Base-by-base conservation (phyloP, 345 rosid species). In the Linum lewisii region DNA sequence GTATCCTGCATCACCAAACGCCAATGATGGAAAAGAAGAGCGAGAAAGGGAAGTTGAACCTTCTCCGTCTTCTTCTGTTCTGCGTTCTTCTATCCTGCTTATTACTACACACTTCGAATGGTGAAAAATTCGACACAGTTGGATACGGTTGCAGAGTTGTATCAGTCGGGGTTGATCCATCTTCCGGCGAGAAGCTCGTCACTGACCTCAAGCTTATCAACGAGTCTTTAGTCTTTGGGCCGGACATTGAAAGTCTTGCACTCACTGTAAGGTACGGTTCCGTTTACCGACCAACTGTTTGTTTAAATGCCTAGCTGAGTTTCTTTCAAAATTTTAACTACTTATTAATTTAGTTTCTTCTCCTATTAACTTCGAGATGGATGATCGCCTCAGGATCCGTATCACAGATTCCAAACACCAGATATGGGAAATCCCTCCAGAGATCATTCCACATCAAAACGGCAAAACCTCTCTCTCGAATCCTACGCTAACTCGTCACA, bases 351-450 rank as follows among this genome's bases (percentile, higher is more conserved):
- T 24, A 13, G 11, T 64, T 24, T 32, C 4, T 50, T 26, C 13
- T 21, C 15, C 18, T 23, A 4, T 37, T 63, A 83, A 87, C 69
- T 79, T 77, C 47, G 83, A 81, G 66, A 64, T 78, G 6, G 63
- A 73, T 25, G 81, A 78, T 21, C 82, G 82, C 24, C 67, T 86
- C 62, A 75, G 87, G 57, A 73, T 83, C 61, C 79, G 61, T 29
- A 61, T 83, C 21, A 72, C 85, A 44, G 89, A 83, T 61, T 65
- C 82, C 16, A 61, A 54, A 15, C 42, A 58, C 21, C 65, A 25
- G 38, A 73, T 90, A 72, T 83, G 95, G 85, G 87, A 86, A 69
- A 71, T 86, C 56, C 87, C 84, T 4, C 67, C 73, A 45, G 45
- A 59, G 7, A 52, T 66, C 3, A 59, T 59, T 25, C 60, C 60